These are phyloP conservation scores for apple (Malus domestica) DNA, from an alignment of 306 rosid genomes.

Conservation along the genomic window ASM211411v1 NC_041793.1:25538501-25539000, in stretches of 20 bases:
- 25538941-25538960: slow-evolving; percentile 95
- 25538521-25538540: slow-evolving; percentile 87
- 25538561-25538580: slow-evolving; percentile 52
- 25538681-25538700: slow-evolving; percentile 73
- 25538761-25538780: slow-evolving; percentile 64
- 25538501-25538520: slow-evolving; percentile 88
- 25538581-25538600: slow-evolving; percentile 56
- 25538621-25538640: slow-evolving; percentile 91
- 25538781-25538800: slow-evolving; percentile 60
- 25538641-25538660: slow-evolving; percentile 83
- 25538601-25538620: slow-evolving; percentile 85
- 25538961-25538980: slow-evolving; percentile 98
- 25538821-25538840: slow-evolving; percentile 67
- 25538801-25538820: slow-evolving; percentile 82
- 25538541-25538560: slow-evolving; percentile 70
- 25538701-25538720: slow-evolving; percentile 89
- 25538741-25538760: slow-evolving; percentile 89
- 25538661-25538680: slow-evolving; percentile 87
- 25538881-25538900: slow-evolving; percentile 46
- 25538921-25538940: slow-evolving; percentile 75
- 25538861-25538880: slow-evolving; percentile 85
- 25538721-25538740: slow-evolving; percentile 90
- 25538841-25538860: slow-evolving; percentile 77
- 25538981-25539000: slow-evolving; percentile 63
- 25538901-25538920: slow-evolving; percentile 70